Evolutionary conservation across 768 basidiomycete species (phyloP).

Genomic region (Collybiopsis confluens): DNA sequence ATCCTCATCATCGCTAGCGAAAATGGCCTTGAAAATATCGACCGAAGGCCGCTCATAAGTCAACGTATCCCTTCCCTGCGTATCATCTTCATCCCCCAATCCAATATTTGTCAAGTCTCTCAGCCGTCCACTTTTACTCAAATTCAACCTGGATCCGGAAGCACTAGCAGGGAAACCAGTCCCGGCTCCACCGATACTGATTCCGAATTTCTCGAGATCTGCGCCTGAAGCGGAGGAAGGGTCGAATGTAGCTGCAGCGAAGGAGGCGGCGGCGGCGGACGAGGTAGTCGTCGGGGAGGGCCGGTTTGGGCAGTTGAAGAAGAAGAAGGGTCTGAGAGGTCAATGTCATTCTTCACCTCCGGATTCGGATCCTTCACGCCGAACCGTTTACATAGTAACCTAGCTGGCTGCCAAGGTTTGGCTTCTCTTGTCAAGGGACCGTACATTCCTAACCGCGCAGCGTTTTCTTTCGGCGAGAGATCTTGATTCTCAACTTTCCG

Average conservation of each 20-base stretch:
- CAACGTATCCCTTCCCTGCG: conserved; percentile 81
- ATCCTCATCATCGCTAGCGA: conserved; percentile 91
- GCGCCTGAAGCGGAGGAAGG: background rate
- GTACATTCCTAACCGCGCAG: conserved; percentile 86
- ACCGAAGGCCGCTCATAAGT: conserved; percentile 86
- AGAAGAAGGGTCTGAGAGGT: background rate
- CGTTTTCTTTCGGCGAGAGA: conserved; percentile 73
- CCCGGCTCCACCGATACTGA: background rate
- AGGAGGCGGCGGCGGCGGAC: background rate
- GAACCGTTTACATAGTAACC: conserved; percentile 39
- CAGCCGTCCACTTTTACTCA: conserved; percentile 21
- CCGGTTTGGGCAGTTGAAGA: no score
- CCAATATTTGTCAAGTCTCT: conserved; percentile 81
- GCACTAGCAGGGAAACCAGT: background rate
- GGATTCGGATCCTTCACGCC: conserved; percentile 86
- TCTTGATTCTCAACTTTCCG: conserved; percentile 49
- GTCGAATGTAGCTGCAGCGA: conserved; percentile 7
- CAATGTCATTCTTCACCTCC: conserved; percentile 14
- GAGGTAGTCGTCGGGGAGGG: background rate
- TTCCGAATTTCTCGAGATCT: background rate
- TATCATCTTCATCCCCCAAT: conserved; percentile 80
- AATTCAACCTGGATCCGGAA: conserved; percentile 13
- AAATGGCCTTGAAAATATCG: conserved; percentile 97
- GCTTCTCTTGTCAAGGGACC: conserved; percentile 80
- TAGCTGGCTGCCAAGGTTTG: conserved; percentile 75